A percentile compares a stretch with the other conserved stretches of the same genome.
phyloP scores from a whole-genome alignment of 2,329 filamentous ascomycete species.

The Exophiala viscosa region DNA sequence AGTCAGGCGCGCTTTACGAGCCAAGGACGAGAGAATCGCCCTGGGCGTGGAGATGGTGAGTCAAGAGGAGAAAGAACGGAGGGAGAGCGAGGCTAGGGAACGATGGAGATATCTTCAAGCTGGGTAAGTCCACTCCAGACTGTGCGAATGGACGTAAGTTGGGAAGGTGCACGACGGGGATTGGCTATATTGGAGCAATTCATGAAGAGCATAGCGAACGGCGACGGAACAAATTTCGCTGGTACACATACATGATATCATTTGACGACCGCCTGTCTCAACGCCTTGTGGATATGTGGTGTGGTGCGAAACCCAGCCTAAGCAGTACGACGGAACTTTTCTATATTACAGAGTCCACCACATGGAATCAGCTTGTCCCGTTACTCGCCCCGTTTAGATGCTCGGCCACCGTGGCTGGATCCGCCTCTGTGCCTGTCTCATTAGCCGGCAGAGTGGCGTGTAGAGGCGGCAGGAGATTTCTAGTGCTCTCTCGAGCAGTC shows the following conservation, averaged over 20 bases:
- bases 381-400: slow-evolving; percentile 15
- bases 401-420: slow-evolving; percentile 14
- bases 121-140: slow-evolving; percentile 4
- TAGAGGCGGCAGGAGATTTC: slow-evolving; percentile 22
- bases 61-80: slow-evolving; percentile 23
- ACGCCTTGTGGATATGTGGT: not conserved
- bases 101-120: slow-evolving; percentile 25
- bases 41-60: slow-evolving; percentile 24
- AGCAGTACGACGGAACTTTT: too few relatives aligned
- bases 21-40: slow-evolving; percentile 19
- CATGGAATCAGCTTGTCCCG: not conserved
- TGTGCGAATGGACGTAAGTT: too few relatives aligned
- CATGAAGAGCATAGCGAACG: too few relatives aligned
- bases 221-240: too few relatives aligned
- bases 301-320: too few relatives aligned
- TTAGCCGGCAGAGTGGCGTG: slow-evolving; percentile 21
- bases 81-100: slow-evolving; percentile 25
- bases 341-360: not conserved
- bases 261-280: not conserved
- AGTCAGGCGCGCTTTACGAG: slow-evolving; percentile 16
- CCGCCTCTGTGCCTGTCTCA: slow-evolving; percentile 23
- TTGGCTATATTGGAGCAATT: too few relatives aligned
- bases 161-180: too few relatives aligned
- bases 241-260: too few relatives aligned
- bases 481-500: slow-evolving; percentile 57